phyloP scores from a whole-genome alignment of 2,329 filamentous ascomycete species.

The Knufia petricola region DNA sequence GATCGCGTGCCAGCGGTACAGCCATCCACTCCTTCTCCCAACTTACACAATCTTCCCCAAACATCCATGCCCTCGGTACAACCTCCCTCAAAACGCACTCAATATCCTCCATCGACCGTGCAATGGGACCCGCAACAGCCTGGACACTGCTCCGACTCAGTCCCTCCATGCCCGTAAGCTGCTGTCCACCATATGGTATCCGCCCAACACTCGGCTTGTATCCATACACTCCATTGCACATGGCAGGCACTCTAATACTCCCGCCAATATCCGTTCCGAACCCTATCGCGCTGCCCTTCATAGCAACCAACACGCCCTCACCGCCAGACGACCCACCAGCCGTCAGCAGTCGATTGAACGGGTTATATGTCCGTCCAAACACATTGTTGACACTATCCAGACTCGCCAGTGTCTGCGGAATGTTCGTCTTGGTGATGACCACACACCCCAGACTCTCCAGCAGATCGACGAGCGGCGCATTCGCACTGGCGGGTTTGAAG shows the following conservation, averaged over 20 bases:
- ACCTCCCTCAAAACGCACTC: constrained; percentile 42
- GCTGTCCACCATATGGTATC: constrained; percentile 45
- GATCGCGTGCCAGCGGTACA: neutral
- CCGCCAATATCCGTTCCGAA: constrained; percentile 53
- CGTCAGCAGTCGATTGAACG: constrained; percentile 49
- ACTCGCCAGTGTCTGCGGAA: constrained; percentile 49
- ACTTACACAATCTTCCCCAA: constrained; percentile 37
- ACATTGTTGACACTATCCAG: constrained; percentile 53
- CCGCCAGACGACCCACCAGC: constrained; percentile 59
- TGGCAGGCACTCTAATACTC: constrained; percentile 38
- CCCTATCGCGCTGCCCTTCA: constrained; percentile 50
- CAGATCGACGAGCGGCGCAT: constrained; percentile 50
- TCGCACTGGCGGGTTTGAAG: constrained; percentile 46
- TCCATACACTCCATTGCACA: constrained; percentile 44
- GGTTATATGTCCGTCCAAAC: constrained; percentile 51
- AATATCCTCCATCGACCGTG: constrained; percentile 32
- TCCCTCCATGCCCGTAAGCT: constrained; percentile 38
- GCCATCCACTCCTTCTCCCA: constrained; percentile 5
- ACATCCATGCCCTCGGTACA: constrained; percentile 44
- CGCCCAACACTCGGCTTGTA: constrained; percentile 41
- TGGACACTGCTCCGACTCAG: constrained; percentile 43
- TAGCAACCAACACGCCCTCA: constrained; percentile 50
- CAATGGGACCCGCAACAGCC: constrained; percentile 36
- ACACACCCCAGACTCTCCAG: constrained; percentile 53
- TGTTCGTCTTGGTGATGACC: constrained; percentile 61